Percentiles rank a stretch among this genome's conserved stretches.
Evolutionary conservation across 768 basidiomycete genomes (phyloP).

Genomic region (Roridomyces roridus): DNA sequence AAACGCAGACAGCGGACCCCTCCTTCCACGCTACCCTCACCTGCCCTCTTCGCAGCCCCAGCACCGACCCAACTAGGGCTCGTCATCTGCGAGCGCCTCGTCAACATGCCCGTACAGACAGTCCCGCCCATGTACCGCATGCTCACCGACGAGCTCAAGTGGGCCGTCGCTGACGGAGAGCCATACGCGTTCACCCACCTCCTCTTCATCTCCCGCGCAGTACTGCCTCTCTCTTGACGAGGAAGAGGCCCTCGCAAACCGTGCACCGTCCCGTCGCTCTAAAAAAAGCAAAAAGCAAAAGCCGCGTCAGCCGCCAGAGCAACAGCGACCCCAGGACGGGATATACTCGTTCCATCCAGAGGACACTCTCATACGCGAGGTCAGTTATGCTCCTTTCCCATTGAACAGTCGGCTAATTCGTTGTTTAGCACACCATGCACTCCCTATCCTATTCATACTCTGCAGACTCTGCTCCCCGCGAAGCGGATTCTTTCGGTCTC

Average conservation of each 20-base stretch:
- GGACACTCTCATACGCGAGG: conserved; percentile 76
- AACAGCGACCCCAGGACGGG: conserved; percentile 48
- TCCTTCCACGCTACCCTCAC: conserved; percentile 61
- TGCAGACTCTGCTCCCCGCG: conserved; percentile 55
- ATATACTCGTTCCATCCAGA: conserved; percentile 86
- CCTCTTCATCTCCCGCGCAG: conserved; percentile 76
- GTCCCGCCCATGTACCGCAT: conserved; percentile 92
- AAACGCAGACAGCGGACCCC: conserved; percentile 55
- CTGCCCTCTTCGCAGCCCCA: conserved; percentile 55
- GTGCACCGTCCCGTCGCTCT: conserved; percentile 38
- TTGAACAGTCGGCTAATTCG: neutral
- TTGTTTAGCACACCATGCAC: conserved; percentile 54
- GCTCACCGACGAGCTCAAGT: conserved; percentile 82
- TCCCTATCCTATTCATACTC: conserved; percentile 59
- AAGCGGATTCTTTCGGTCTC: conserved; percentile 73
- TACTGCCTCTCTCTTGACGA: conserved; percentile 79
- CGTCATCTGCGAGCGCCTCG: conserved; percentile 84
- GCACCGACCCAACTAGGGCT: conserved; percentile 71
- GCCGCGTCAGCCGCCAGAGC: conserved; percentile 25
- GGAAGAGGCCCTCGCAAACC: conserved; percentile 57
- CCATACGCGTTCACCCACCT: conserved; percentile 78
- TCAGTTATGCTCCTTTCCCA: conserved; percentile 35
- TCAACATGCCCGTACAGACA: conserved; percentile 96
- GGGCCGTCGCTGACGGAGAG: conserved; percentile 69
- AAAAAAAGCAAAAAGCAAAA: conserved; percentile 38